Conservation (phyloP, 192 early-diverging fungal genomes). For the Backusella westeae region DNA sequence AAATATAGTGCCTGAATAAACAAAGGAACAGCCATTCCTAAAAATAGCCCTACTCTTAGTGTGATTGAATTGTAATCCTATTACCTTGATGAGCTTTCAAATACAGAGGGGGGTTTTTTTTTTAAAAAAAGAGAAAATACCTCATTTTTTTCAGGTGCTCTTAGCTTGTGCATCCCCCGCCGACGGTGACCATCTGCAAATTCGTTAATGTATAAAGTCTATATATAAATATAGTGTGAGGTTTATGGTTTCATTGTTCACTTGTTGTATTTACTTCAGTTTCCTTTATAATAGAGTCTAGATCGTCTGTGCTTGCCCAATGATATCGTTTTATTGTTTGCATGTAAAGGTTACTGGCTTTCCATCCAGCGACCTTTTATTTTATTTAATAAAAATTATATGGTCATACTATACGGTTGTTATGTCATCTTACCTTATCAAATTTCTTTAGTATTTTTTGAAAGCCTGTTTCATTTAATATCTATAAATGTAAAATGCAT, state of each 20-base stretch:
- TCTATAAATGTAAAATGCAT: slow-evolving; percentile 8
- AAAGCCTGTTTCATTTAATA: slow-evolving; percentile 62
- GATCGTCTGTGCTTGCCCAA: slow-evolving; percentile 51
- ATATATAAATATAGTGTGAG: neutral
- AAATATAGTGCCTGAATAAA: slow-evolving; percentile 21
- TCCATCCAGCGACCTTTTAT: slow-evolving; percentile 47
- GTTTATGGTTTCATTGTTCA: neutral
- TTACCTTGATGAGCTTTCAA: no score
- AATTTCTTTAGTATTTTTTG: slow-evolving; percentile 76
- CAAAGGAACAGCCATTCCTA: slow-evolving; percentile 57
- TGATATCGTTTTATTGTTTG: slow-evolving; percentile 51
- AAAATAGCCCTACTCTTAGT: slow-evolving; percentile 56
- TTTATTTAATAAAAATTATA: neutral
- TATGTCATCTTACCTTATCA: slow-evolving; percentile 44
- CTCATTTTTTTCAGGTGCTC: slow-evolving; percentile 46
- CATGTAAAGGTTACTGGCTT: slow-evolving; percentile 45
- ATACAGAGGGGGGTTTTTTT: no score
- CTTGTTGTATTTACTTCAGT: slow-evolving; percentile 46
- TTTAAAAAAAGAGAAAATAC: slow-evolving; percentile 1
- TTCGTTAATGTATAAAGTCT: slow-evolving; percentile 57
- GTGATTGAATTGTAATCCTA: slow-evolving; percentile 28
- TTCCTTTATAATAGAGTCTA: slow-evolving; percentile 58
- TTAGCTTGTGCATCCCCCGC: slow-evolving; percentile 66
- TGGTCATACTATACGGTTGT: neutral
- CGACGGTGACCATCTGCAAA: slow-evolving; percentile 65